Base-by-base conservation (phyloP, 2,329 filamentous ascomycete species). In the Cladophialophora chaetospira region DNA sequence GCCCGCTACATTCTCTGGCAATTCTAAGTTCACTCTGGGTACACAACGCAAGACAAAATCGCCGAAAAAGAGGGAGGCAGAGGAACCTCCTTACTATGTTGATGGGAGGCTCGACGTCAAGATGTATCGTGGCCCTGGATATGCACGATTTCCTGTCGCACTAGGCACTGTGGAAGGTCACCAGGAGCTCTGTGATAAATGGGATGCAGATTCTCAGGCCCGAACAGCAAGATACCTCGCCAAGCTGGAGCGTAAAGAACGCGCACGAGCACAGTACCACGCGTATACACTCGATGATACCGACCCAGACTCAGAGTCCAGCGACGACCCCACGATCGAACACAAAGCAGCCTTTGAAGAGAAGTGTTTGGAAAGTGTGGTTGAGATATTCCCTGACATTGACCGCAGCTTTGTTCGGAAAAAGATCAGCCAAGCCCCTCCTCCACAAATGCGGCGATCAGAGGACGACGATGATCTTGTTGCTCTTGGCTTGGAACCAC, bases 321-420 rank as follows among this genome's bases (percentile, higher is more conserved):
- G 46, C 21, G 53, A 64, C n/a, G 51, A 56, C 4, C n/a, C 25
- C 8, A 35, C 38, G 21, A 33, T 21, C 28, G 38, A 54, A 6
- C 44, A 17, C n/a, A 28, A 43, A 2, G 29, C 38, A 43, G 43
- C 17, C 3, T 35, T 35, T 23, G 54, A 62, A 33, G 38, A 59
- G 10, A 19, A 50, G 35, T 68, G 71, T 47, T 66, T 78, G 15
- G 60, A 63, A 6, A 65, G 68, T n/a, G 65, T 81, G 15, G 33
- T 75, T 3, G 65, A 68, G 9, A 63, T 81, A 6, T 80, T 81
- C 52, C 79, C 79, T 6, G 77, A 76, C 46, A 77, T 81, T 36
- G 73, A 73, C 52, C 71, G 67, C 19, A 66, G 72, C 9, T 72
- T 77, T 63, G 71, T 80, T 19, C 62, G 45, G 40, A 45, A 52